These are phyloP conservation scores for Ascocoryne sarcoides DNA, from an alignment of 2,329 filamentous ascomycete species.

Conservation along the genomic window DNA sequence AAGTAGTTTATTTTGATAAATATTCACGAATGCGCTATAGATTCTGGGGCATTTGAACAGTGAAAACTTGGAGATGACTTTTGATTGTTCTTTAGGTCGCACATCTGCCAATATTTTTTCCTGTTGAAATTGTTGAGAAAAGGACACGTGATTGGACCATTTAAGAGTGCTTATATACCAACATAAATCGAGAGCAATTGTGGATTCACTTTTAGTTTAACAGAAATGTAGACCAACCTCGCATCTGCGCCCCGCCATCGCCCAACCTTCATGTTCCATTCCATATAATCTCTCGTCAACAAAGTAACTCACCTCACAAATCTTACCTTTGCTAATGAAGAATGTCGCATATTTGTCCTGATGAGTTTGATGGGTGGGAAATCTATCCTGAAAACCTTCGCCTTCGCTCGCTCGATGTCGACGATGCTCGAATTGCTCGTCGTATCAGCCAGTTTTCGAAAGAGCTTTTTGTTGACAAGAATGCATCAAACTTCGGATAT, in stretches of 20 bases:
- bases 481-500: constrained; percentile 1
- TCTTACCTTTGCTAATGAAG: background rate
- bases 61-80: background rate
- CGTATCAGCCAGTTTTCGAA: constrained; percentile 1
- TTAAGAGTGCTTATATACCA: no score
- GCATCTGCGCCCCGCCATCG: background rate
- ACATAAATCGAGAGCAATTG: no score
- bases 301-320: background rate
- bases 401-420: constrained; percentile 1
- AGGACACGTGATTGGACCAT: no score
- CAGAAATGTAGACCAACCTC: background rate
- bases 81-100: background rate
- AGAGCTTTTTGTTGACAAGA: constrained; percentile 1
- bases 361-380: constrained; percentile 2
- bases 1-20: background rate
- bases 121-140: no score
- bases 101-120: background rate
- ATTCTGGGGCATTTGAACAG: background rate
- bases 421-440: constrained; percentile 1
- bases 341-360: background rate
- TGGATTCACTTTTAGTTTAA: no score
- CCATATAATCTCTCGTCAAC: background rate
- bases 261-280: background rate
- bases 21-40: background rate
- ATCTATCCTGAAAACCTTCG: constrained; percentile 2